Base-by-base conservation (phyloP, 2,329 filamentous ascomycete genomes). In the Cladophialophora chaetospira region DNA sequence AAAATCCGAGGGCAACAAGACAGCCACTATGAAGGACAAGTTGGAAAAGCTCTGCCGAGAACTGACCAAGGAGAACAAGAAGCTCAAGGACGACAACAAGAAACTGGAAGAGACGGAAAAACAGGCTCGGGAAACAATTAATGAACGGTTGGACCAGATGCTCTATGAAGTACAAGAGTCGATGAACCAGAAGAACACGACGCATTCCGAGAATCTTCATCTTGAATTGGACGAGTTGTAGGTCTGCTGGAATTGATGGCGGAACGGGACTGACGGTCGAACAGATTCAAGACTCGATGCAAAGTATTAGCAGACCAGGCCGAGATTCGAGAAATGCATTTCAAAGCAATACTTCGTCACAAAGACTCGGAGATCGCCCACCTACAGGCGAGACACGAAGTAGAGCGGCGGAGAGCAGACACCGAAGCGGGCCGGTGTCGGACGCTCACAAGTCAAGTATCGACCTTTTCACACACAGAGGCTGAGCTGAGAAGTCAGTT, bases 231-330 rank as follows among this genome's bases (percentile, higher is more conserved):
- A 99, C 70, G 90, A 96, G 73, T 74, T 96, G 89, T 96, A 79
- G 68, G 88, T 76, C 25, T 29, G 10, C 35, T 23, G 40, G 9
- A 19, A 8, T n/a, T 23, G 10, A 23, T 15, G 21, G 10, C 21
- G 5, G 15, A 13, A 5, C 9, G 4, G 15, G 35, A 50, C 58
- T 59, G 63, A 52, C 53, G 28, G 60, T 50, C 26, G 64, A 61
- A 60, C 70, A 80, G 79, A 40, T 79, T 82, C 61, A 94, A 92
- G 70, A 82, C 88, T 49, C 83, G 86, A n/a, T 94, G 94, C 77
- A 97, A 96, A 72, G 96, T 91, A 0, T 87, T 99, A 67, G 88
- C 96, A 67, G 94, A 99, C 63, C 94, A 97, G 73, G 97, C 96
- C 72, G 94, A 99, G 74, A 81, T 96, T 58, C 89, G 94, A 46